These are phyloP conservation scores for Acanthamoeba lenticulata DNA, from an alignment of 208 protist species.

Conservation along the genomic window DNA sequence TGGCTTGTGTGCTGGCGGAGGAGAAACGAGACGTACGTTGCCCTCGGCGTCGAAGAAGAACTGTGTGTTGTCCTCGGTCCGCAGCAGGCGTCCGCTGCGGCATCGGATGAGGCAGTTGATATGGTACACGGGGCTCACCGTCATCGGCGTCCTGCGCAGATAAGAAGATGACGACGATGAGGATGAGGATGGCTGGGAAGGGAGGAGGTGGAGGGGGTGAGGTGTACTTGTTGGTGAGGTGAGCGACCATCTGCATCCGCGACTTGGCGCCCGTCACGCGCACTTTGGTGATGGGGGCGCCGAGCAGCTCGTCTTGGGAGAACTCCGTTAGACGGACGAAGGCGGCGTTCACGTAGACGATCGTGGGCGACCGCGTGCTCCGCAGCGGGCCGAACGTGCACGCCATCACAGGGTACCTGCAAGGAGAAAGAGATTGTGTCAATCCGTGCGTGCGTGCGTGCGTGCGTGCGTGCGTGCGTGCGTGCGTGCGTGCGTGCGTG, in stretches of 20 bases:
- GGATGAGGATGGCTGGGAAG: too few species aligned
- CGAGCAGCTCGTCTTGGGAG: not conserved
- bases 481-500: not conserved
- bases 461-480: too few species aligned
- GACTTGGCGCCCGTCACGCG: not conserved
- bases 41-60: conserved; percentile 1
- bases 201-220: not conserved
- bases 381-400: not conserved
- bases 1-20: too few species aligned
- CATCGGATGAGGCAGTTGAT: not conserved
- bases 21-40: not conserved
- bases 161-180: too few species aligned
- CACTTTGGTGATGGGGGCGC: not conserved
- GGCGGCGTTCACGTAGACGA: not conserved
- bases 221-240: not conserved
- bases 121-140: not conserved
- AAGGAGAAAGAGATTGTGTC: too few species aligned
- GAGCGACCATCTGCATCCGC: not conserved
- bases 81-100: not conserved
- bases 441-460: too few species aligned
- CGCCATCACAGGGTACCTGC: not conserved
- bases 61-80: not conserved
- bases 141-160: not conserved
- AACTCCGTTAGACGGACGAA: not conserved
- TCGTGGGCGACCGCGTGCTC: not conserved